Percentiles rank a stretch among this genome's conserved stretches.
These are phyloP conservation scores for Ramaria sp. DNA, from an alignment of 768 basidiomycete species.

Conservation along the genomic window DNA sequence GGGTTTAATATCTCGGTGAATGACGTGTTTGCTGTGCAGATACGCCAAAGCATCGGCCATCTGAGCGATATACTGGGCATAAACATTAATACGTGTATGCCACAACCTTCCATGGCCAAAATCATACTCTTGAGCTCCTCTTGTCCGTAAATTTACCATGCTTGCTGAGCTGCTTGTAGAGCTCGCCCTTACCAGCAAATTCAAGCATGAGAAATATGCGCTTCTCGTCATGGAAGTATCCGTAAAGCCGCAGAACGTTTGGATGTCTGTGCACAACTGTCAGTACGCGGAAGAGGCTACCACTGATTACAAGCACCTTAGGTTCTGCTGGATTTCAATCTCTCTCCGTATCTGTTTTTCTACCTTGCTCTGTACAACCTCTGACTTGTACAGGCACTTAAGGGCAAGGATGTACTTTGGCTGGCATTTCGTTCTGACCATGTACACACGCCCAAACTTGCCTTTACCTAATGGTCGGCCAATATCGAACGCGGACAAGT, in stretches of 20 bases:
- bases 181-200: slow-evolving; percentile 92
- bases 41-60: slow-evolving; percentile 96
- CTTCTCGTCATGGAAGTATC: slow-evolving; percentile 97
- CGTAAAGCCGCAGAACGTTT: slow-evolving; percentile 86
- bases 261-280: slow-evolving; percentile 54
- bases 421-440: slow-evolving; percentile 84
- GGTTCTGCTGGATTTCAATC: slow-evolving; percentile 96
- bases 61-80: slow-evolving; percentile 76
- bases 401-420: slow-evolving; percentile 92
- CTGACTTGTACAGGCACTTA: slow-evolving; percentile 94
- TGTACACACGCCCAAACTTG: slow-evolving; percentile 97
- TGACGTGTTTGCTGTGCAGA: slow-evolving; percentile 92
- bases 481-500: slow-evolving; percentile 80
- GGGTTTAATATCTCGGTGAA: slow-evolving; percentile 98
- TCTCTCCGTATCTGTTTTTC: slow-evolving; percentile 97
- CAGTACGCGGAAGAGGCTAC: neutral
- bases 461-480: slow-evolving; percentile 97
- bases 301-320: slow-evolving; percentile 30
- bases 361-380: slow-evolving; percentile 82
- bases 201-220: slow-evolving; percentile 98
- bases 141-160: slow-evolving; percentile 81
- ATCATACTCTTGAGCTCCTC: slow-evolving; percentile 49
- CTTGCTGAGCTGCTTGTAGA: slow-evolving; percentile 92
- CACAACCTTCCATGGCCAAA: neutral
- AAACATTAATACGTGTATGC: neutral